Percentiles rank a stretch among this genome's conserved stretches.
Conservation (phyloP, 176 grass and related monocot species). For the Elymus sibiricus region DNA sequence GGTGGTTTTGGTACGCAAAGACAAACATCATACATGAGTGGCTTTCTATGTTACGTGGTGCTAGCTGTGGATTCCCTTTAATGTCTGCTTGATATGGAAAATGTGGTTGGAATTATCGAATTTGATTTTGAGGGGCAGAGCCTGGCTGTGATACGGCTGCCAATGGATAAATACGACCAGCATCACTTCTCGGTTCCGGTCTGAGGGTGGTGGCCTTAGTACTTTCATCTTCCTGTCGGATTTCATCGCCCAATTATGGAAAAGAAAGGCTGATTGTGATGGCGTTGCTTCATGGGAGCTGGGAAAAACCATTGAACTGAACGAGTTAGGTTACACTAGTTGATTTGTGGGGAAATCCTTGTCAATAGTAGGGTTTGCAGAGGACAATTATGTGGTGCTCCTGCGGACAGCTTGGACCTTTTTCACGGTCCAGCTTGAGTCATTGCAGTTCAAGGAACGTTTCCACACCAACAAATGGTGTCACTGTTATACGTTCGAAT, state of each 20-base stretch:
- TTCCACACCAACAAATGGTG: rapidly evolving
- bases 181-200: too few relatives aligned
- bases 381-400: neutral
- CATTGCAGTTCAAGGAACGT: neutral
- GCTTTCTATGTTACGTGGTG: too few relatives aligned
- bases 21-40: neutral
- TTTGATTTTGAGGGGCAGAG: neutral
- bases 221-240: too few relatives aligned
- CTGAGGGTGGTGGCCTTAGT: too few relatives aligned
- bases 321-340: too few relatives aligned
- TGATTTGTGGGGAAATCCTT: too few relatives aligned
- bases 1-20: neutral
- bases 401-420: neutral
- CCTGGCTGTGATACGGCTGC: too few relatives aligned
- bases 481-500: neutral
- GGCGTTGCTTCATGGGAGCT: too few relatives aligned
- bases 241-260: too few relatives aligned
- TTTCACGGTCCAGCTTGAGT: neutral
- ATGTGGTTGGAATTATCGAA: neutral
- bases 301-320: too few relatives aligned
- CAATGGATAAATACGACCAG: too few relatives aligned
- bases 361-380: neutral
- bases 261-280: too few relatives aligned
- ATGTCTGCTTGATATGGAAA: neutral
- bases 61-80: neutral